Evolutionary conservation across 1,284 basidiomycete genomes (phyloP).

Genomic region (Pyrrhoderma lamaoense): DNA sequence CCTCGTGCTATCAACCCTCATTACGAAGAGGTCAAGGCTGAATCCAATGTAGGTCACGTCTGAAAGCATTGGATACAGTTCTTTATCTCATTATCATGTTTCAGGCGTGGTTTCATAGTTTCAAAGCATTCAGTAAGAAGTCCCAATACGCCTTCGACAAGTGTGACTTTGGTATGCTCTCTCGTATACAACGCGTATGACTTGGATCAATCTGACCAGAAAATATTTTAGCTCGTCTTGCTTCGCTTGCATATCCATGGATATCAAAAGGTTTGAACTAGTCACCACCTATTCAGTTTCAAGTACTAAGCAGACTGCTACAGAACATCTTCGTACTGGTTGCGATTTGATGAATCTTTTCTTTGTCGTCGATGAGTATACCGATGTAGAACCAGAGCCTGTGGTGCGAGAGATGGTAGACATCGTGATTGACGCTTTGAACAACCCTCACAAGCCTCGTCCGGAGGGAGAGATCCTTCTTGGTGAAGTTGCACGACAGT

Average conservation of each 20-base stretch:
- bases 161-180: conserved; percentile 18
- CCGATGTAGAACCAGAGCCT: conserved; percentile 25
- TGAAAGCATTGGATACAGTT: too few relatives aligned
- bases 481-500: conserved; percentile 30
- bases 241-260: conserved; percentile 24
- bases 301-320: conserved; percentile 4
- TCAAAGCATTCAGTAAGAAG: conserved; percentile 14
- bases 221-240: conserved; percentile 5
- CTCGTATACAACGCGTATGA: not conserved
- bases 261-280: conserved; percentile 2
- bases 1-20: conserved; percentile 4
- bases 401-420: conserved; percentile 25
- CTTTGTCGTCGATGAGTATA: conserved; percentile 37
- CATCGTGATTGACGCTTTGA: conserved; percentile 31
- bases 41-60: conserved; percentile 1
- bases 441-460: conserved; percentile 28
- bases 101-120: conserved; percentile 3
- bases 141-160: conserved; percentile 17
- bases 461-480: conserved; percentile 26
- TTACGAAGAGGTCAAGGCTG: conserved; percentile 3
- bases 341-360: conserved; percentile 37
- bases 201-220: too few relatives aligned
- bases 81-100: too few relatives aligned
- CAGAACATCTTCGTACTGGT: conserved; percentile 24
- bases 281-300: too few relatives aligned